These are phyloP conservation scores for Blepharisma japonicum DNA, from an alignment of 73 alveolate genomes.

Conservation along the genomic window DNA sequence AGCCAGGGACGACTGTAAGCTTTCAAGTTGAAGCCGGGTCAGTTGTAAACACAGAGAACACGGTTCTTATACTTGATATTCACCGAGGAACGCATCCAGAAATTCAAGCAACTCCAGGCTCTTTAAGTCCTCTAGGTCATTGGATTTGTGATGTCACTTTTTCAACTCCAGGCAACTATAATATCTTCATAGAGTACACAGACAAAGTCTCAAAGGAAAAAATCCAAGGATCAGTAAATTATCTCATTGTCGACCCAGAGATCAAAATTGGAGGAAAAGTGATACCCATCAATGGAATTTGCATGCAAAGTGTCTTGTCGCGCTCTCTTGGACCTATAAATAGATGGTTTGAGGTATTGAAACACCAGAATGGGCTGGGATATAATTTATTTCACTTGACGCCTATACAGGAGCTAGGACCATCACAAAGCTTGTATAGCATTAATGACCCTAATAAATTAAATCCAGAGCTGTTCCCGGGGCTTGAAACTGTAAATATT, in stretches of 20 bases:
- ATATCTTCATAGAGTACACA: too few species aligned
- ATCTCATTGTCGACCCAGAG: constrained; percentile 3
- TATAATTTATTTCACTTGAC: constrained; percentile 80
- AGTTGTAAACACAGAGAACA: too few species aligned
- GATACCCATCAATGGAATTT: background rate
- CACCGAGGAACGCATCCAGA: too few species aligned
- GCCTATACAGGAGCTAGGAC: constrained; percentile 76
- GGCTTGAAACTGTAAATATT: background rate
- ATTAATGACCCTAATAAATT: constrained; percentile 65
- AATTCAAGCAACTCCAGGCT: too few species aligned
- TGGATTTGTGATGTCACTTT: too few species aligned
- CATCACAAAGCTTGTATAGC: constrained; percentile 66
- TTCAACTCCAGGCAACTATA: too few species aligned
- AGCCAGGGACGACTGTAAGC: too few species aligned
- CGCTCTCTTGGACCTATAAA: constrained; percentile 65
- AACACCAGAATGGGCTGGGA: constrained; percentile 59
- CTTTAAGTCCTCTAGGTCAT: too few species aligned
- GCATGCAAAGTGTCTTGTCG: constrained; percentile 70
- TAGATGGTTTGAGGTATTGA: constrained; percentile 48
- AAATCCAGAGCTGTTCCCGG: constrained; percentile 54
- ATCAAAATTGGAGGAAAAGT: background rate
- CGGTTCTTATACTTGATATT: too few species aligned
- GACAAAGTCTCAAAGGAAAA: too few species aligned
- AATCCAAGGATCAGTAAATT: background rate
- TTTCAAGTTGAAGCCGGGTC: too few species aligned